phyloP scores from a whole-genome alignment of 2,329 filamentous ascomycete species.

The Penicillium sp. region DNA sequence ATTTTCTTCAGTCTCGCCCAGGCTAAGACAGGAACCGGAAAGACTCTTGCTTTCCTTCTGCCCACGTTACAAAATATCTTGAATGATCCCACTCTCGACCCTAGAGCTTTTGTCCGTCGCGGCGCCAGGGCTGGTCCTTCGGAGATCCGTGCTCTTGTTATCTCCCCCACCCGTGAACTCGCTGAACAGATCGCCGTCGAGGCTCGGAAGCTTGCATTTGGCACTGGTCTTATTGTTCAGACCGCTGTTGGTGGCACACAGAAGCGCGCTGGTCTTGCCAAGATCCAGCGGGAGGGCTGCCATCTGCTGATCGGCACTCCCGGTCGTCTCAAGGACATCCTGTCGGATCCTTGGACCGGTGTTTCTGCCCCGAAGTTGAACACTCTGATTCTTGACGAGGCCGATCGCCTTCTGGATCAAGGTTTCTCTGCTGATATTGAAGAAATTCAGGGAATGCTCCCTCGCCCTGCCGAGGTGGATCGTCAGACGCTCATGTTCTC shows the following conservation, averaged over 20 bases:
- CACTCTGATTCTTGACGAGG: constrained; percentile 61
- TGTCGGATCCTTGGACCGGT: constrained; percentile 61
- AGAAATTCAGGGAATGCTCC: constrained; percentile 60
- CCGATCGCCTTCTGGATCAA: constrained; percentile 64
- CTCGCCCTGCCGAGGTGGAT: constrained; percentile 58
- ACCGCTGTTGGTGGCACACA: constrained; percentile 89
- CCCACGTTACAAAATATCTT: constrained; percentile 80
- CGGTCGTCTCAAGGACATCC: constrained; percentile 77
- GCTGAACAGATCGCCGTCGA: constrained; percentile 66
- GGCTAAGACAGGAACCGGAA: constrained; percentile 94
- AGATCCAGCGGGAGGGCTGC: constrained; percentile 71
- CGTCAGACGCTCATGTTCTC: constrained; percentile 95
- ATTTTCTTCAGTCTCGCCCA: constrained; percentile 66
- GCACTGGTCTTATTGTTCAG: constrained; percentile 66
- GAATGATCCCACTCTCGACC: constrained; percentile 57
- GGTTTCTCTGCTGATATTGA: constrained; percentile 65
- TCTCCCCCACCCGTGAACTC: constrained; percentile 61
- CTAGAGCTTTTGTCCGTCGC: constrained; percentile 8
- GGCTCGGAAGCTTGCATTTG: constrained; percentile 61
- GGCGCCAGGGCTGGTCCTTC: constrained; percentile 21
- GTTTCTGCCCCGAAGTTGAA: constrained; percentile 62
- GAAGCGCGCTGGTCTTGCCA: constrained; percentile 64
- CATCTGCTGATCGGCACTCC: constrained; percentile 89
- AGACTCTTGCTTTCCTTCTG: constrained; percentile 88
- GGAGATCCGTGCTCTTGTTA: constrained; percentile 58